phyloP scores from a whole-genome alignment of 495 filamentous ascomycete genomes.

The Antarctomyces pellizariae region DNA sequence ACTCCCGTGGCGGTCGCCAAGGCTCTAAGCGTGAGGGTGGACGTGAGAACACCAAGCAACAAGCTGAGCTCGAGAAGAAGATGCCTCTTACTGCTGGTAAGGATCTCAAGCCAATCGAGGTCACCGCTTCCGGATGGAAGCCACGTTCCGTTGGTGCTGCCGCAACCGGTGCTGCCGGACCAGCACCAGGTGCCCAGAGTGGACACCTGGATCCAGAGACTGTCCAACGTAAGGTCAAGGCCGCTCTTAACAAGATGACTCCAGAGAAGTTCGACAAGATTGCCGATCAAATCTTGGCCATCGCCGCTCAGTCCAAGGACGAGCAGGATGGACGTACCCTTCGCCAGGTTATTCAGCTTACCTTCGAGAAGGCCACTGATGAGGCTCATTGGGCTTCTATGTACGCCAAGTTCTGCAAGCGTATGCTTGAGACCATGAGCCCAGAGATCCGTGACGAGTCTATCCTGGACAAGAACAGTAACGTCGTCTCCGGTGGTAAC shows the following conservation, averaged over 20 bases:
- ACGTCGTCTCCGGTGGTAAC: constrained; percentile 72
- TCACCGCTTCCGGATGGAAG: constrained; percentile 66
- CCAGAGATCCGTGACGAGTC: constrained; percentile 85
- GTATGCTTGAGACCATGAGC: constrained; percentile 92
- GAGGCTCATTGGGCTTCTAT: constrained; percentile 97
- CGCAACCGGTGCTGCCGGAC: constrained; percentile 21
- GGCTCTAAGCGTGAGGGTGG: constrained; percentile 36
- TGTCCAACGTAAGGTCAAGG: constrained; percentile 98
- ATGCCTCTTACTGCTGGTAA: constrained; percentile 73
- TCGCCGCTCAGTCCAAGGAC: constrained; percentile 84
- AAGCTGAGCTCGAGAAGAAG: constrained; percentile 42
- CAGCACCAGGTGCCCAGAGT: constrained; percentile 25
- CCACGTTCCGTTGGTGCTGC: constrained; percentile 38
- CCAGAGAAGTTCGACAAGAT: constrained; percentile 98
- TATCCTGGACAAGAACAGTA: constrained; percentile 64
- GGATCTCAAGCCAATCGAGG: constrained; percentile 56
- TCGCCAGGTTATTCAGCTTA: constrained; percentile 93
- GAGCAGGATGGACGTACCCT: constrained; percentile 86
- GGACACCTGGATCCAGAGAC: constrained; percentile 65
- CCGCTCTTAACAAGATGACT: constrained; percentile 97
- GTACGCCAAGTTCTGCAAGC: constrained; percentile 97
- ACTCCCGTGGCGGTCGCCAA: constrained; percentile 26
- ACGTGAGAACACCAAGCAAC: constrained; percentile 29
- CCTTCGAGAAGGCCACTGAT: constrained; percentile 97
- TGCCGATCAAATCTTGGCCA: constrained; percentile 72